Base-by-base conservation (phyloP, 345 rosid genomes). In the Dipteronia sinensis region DNA sequence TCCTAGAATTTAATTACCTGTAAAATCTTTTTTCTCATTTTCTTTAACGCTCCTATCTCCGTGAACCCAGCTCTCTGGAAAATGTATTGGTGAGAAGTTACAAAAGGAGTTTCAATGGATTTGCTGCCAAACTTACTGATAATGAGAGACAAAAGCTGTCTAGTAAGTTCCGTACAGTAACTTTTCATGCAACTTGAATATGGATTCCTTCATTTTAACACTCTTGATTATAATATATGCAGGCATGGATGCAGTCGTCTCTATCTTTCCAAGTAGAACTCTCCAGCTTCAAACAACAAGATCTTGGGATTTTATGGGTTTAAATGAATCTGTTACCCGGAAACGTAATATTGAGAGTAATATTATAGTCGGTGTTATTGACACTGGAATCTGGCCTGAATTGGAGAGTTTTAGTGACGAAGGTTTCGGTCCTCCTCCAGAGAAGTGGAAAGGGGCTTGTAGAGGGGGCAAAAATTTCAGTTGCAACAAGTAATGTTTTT, bases 251-350 rank as follows among this genome's bases (percentile, higher is more conserved):
- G 82, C 20, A 47, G 85, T 82, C 6, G 80, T 80, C 0, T 88
- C 90, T 1, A 83, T 86, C 7, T 84, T 85, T 62, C 89, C 83
- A 0, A 86, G 80, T 61, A 66, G 3, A 61, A 73, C 34, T 25
- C 29, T 65, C 6, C 76, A 85, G 10, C 81, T 78, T 29, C 86
- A 78, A 10, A 85, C 89, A 0, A 86, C 89, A 55, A 78, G 86
- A 75, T 88, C 89, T 5, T 88, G 89, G 91, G 84, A 83, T 74
- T 86, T 86, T 69, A n/a, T 88, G 58, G 89, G 91, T 11, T 73
- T 88, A 13, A 27, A 11, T 31, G 69, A 70, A 64, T 80, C 79
- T 10, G 63, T 42, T 5, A 22, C 2, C 0, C 53, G 75, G 25
- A 49, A 75, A 2, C 34, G 22, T 0, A 31, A 42, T 0, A 19